Conservation (phyloP, 2,329 filamentous ascomycete species). For the Colletotrichum siamense region DNA sequence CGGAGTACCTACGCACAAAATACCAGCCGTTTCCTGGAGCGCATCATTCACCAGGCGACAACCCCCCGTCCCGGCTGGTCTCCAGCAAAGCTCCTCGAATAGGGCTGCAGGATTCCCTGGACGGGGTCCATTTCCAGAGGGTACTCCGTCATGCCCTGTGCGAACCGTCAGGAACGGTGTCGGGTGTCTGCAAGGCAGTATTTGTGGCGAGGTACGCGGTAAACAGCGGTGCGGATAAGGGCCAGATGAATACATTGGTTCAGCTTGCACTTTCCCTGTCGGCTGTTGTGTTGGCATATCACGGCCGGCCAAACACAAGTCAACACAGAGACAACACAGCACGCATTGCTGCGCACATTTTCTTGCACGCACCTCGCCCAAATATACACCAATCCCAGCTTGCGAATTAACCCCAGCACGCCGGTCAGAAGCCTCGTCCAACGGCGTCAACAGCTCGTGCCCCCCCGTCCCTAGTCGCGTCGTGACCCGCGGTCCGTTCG, state of each 20-base stretch:
- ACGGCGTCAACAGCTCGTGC: conserved; percentile 1
- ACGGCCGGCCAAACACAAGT: conserved; percentile 7
- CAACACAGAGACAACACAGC: conserved; percentile 7
- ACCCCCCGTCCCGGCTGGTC: background rate
- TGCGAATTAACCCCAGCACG: background rate
- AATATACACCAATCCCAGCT: conserved; percentile 5
- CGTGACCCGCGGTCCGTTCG: background rate
- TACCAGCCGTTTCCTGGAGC: conserved; percentile 6
- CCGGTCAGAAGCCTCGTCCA: conserved; percentile 1
- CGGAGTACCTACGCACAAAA: background rate
- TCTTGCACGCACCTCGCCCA: conserved; percentile 15
- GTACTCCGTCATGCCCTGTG: conserved; percentile 9
- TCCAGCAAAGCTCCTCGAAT: conserved; percentile 14
- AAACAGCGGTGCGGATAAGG: background rate
- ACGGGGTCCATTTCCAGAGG: conserved; percentile 4
- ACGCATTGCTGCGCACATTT: conserved; percentile 1
- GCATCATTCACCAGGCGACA: conserved; percentile 19
- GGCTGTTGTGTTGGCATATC: conserved; percentile 16
- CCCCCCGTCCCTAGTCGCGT: background rate
- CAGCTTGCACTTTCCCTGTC: background rate
- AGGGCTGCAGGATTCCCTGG: conserved; percentile 14
- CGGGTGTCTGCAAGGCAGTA: background rate
- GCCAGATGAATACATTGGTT: background rate
- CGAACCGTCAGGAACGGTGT: conserved; percentile 12
- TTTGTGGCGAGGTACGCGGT: background rate